Conservation (phyloP, 139 green algal species). For the Volvox reticuliferus region DNA sequence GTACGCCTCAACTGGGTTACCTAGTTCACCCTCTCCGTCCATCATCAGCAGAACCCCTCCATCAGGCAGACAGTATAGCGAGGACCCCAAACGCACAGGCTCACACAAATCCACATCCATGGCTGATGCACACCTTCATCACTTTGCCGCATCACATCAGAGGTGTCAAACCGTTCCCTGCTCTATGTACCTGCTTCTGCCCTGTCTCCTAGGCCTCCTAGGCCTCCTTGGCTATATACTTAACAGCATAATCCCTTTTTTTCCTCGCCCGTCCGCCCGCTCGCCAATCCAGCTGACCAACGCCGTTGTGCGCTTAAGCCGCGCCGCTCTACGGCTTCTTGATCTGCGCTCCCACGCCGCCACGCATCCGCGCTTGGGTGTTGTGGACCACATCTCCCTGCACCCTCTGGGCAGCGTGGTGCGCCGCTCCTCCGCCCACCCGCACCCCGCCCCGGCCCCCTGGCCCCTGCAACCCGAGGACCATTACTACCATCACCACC, state of each 20-base stretch:
- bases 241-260: background rate
- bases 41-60: too few species aligned
- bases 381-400: conserved; percentile 84
- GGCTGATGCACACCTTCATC: background rate
- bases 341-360: conserved; percentile 77
- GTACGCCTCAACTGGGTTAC: background rate
- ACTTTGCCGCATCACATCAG: background rate
- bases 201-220: too few species aligned
- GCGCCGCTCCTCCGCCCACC: background rate
- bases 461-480: background rate
- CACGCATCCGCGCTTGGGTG: conserved; percentile 82
- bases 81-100: background rate
- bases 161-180: background rate
- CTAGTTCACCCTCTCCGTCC: too few species aligned
- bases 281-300: conserved; percentile 51
- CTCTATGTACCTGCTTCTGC: background rate
- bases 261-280: background rate
- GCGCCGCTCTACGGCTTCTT: conserved; percentile 64
- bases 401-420: conserved; percentile 69
- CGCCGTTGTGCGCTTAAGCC: conserved; percentile 54
- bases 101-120: background rate
- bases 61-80: too few species aligned
- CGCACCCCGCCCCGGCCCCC: background rate
- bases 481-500: background rate
- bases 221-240: too few species aligned